Evolutionary conservation across 2,329 filamentous ascomycete species (phyloP), one percentile per base, ranked within the genome.

Genomic region (Penicillium hesseltinei): DNA sequence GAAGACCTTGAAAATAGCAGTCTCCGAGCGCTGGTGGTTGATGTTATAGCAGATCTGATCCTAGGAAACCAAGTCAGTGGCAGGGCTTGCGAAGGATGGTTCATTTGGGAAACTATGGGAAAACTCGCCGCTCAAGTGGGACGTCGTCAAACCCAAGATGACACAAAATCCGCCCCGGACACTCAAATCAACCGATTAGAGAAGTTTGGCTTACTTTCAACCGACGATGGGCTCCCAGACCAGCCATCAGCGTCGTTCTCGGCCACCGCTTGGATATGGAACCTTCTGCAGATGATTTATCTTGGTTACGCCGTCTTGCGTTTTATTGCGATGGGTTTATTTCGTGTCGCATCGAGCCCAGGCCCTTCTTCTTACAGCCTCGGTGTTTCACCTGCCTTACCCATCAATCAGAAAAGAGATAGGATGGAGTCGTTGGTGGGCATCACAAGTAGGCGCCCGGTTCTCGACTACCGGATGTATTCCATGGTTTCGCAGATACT

Each of bases 1-100:
- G 93, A 97, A 69, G 93, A 97, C 72, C 80, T 97, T 39, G 87
- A 93, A 69, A 97, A 96, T 72, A 85, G 85, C 53, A 96, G 91
- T 72, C 80, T 97, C 67, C 88, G 90, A 56, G 84, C 90, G 36
- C 80, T 99, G 60, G 88, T 97, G 61, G 86, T 87, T 54, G 91
- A 97, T 75, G 89, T 97, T 63, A 82, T 97, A 60, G 90, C 92
- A 7, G 92, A 97, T 75, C 86, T 96, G 72, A 90, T 97, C 61
- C 81, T 99, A 62, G 91, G 91, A 61, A 92, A 91, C 66, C 83
- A 89, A 57, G 81, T 97, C 66, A 86, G 87, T 67, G 89, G 88
- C 68, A 95, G 89, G 72, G 82, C 89, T 40, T 91, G 89, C 65
- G 88, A 97, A 75, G 90, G 90, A 25, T 95, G 91, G 90, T 83